A percentile compares a stretch with the other conserved stretches of the same genome.
phyloP scores from a whole-genome alignment of 768 basidiomycete species.

The Lactifluus pinguis region DNA sequence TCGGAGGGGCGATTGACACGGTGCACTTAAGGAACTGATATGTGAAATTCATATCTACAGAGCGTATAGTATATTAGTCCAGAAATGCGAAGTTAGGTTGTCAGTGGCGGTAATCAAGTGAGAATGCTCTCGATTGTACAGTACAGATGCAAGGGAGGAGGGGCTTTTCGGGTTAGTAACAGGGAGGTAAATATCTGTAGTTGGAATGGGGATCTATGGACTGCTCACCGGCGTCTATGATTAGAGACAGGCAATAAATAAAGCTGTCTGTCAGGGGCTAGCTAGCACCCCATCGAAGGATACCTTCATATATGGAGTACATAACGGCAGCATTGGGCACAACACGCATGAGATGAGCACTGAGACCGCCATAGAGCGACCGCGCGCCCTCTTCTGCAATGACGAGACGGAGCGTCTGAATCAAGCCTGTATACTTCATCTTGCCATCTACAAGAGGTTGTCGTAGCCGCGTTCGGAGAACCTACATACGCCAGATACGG shows the following conservation, averaged over 20 bases:
- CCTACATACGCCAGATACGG: constrained; percentile 34
- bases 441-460: constrained; percentile 77
- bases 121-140: background rate
- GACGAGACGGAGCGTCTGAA: constrained; percentile 77
- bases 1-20: constrained; percentile 36
- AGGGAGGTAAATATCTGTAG: background rate
- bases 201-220: background rate
- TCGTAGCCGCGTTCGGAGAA: constrained; percentile 83
- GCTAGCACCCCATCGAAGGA: constrained; percentile 47
- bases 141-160: background rate
- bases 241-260: background rate
- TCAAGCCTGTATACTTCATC: constrained; percentile 76
- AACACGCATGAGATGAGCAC: constrained; percentile 92
- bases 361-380: constrained; percentile 84
- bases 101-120: constrained; percentile 6
- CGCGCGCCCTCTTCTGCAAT: constrained; percentile 84
- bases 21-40: no score
- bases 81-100: background rate
- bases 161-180: background rate
- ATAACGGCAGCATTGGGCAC: constrained; percentile 96
- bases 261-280: background rate
- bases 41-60: background rate
- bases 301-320: constrained; percentile 91
- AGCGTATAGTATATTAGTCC: constrained; percentile 2
- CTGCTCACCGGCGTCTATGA: constrained; percentile 1